Base-by-base conservation (phyloP, 2,329 filamentous ascomycete genomes). In the Fusarium hostae region DNA sequence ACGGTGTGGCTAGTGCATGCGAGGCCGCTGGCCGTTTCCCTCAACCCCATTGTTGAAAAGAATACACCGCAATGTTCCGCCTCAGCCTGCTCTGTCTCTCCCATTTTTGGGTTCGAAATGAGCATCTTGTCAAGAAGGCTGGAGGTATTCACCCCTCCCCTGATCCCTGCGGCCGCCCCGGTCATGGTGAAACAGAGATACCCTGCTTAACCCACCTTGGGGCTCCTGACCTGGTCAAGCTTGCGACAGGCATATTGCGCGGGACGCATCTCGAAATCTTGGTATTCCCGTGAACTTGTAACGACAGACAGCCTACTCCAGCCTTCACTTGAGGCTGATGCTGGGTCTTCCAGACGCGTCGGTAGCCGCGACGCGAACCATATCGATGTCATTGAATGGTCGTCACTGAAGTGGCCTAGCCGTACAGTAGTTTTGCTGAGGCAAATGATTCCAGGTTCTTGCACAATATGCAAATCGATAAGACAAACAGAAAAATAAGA, bases 131-230 rank as follows among this genome's bases (percentile, higher is more conserved):
- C 74, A 35, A 35, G 30, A 35, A 63, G 58, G 57, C 43, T 66
- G 48, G 59, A 66, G 75, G 75, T 59, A 15, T 28, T 41, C 60
- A 63, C 75, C 67, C 67, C 70, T 68, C 68, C 76, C 76, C 64
- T 76, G 68, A 71, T 59, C 59, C 62, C 72, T 77, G 78, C 76
- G 75, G 77, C 73, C 70, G 75, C 79, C 82, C 83, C 78, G 79
- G 81, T 79, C 80, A 77, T 76, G 81, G 83, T 87, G 86, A 87
- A 87, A 87, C 86, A 79, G 78, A 81, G 75, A 73, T 80, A 82
- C 84, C 85, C 82, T 86, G 84, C 75, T 83, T 84, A 83, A 83
- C 81, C 83, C 79, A 77, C 77, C 67, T 76, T 72, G 78, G 77
- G 81, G 80, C 45, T 82, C 81, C 80, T 80, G 79, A 79, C 81